Evolutionary conservation across 2,329 filamentous ascomycete species (phyloP), one percentile per base, ranked within the genome.

Genomic region (Aspergillus melleus): DNA sequence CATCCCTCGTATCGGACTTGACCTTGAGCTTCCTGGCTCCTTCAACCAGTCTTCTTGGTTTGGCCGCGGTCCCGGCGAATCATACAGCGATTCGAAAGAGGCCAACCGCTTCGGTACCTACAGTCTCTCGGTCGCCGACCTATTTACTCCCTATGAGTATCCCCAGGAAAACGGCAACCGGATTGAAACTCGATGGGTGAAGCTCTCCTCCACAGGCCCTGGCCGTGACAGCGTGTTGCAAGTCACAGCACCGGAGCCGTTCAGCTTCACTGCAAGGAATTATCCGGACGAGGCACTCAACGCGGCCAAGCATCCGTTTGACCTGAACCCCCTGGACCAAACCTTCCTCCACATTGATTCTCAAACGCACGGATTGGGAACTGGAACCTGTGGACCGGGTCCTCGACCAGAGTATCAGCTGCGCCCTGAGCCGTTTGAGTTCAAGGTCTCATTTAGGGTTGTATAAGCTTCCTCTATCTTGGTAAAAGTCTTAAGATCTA

Each of bases 141-240:
- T 90, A 26, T 82, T 84, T 68, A 80, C 81, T 0, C 77, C 79
- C 1, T 90, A 89, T 66, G 88, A 90, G 19, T 85, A 86, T 22
- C 88, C 88, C 0, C 88, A 91, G 69, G 88, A 90, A 66, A 85
- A 83, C 55, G 86, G 86, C 1, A 90, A 90, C 70, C 79, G 85
- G 14, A 84, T 84, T 57, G 85, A 85, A 36, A 84, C 83, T 0
- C 78, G 84, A 6, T 90, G 85, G 83, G 72, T 89, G 3, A 73
- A 75, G 11, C 67, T 59, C 14, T 60, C 57, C 29, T 65, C 59
- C 16, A 60, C 54, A 1, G 30, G 58, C 55, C 6, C 22, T 53
- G 55, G 57, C 59, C 66, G 52, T 50, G 66, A 2, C 72, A 66
- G 5, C 71, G 74, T 71, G 2, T 66, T 73, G 68, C 77, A 72